A percentile compares a stretch with the other conserved stretches of the same genome.
phyloP scores from a whole-genome alignment of 2,329 filamentous ascomycete species.

The Chalaropsis ovoidea region DNA sequence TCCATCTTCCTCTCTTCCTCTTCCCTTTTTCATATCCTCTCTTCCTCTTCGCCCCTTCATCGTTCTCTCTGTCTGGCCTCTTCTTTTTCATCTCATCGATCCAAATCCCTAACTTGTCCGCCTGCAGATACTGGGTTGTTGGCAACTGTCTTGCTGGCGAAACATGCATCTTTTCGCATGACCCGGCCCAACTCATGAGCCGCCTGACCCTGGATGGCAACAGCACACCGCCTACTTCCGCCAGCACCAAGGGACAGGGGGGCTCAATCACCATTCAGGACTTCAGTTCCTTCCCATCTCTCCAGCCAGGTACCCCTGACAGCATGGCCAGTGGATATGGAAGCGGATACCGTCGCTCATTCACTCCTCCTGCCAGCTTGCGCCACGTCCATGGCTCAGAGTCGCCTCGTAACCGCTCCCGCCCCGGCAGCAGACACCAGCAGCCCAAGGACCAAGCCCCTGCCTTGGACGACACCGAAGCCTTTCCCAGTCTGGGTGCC shows the following conservation, averaged over 20 bases:
- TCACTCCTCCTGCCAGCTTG: conserved; percentile 60
- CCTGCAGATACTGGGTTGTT: conserved; percentile 77
- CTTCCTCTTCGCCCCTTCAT: conserved; percentile 14
- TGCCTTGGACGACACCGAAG: conserved; percentile 85
- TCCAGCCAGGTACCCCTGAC: conserved; percentile 53
- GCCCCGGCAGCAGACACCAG: conserved; percentile 70
- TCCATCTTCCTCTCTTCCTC: too few relatives aligned
- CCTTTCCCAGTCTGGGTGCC: conserved; percentile 78
- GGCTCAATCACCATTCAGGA: conserved; percentile 67
- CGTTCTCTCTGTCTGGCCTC: conserved; percentile 22
- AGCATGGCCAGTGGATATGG: conserved; percentile 35
- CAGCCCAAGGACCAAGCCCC: conserved; percentile 47
- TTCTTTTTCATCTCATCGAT: conserved; percentile 23
- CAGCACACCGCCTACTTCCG: conserved; percentile 46
- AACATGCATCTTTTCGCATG: conserved; percentile 94
- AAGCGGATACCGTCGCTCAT: conserved; percentile 44
- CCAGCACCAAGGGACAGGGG: conserved; percentile 42
- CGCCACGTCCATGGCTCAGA: conserved; percentile 52
- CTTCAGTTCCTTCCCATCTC: conserved; percentile 71
- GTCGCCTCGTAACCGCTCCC: conserved; percentile 62
- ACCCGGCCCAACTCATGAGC: conserved; percentile 76
- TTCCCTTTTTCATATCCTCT: too few relatives aligned
- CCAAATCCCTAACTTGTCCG: conserved; percentile 25
- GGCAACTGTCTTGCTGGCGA: conserved; percentile 90
- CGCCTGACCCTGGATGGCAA: conserved; percentile 64